These are phyloP conservation scores for Pyrenochaeta sp. DNA, from an alignment of 2,329 filamentous ascomycete species.

Conservation along the genomic window DNA sequence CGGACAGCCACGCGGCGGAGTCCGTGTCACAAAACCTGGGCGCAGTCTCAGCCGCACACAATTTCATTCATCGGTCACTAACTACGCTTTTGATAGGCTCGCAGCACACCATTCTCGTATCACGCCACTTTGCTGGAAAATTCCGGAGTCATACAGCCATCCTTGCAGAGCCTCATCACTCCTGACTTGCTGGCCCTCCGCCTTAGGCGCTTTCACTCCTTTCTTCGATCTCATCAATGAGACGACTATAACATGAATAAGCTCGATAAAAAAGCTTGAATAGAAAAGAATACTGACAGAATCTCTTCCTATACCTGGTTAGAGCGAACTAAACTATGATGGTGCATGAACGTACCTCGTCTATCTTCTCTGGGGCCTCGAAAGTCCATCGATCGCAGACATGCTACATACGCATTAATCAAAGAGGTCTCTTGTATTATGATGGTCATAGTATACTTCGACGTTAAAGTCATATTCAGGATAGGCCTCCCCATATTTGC, in stretches of 20 bases:
- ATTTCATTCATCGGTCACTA: background rate
- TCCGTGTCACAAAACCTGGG: background rate
- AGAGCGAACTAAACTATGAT: background rate
- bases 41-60: background rate
- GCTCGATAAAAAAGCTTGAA: background rate
- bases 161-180: background rate
- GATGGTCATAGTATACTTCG: background rate
- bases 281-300: background rate
- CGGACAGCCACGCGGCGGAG: background rate
- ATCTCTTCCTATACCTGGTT: background rate
- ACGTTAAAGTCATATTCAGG: constrained; percentile 5
- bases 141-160: background rate
- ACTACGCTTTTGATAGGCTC: background rate
- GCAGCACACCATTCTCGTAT: background rate
- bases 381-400: constrained; percentile 7
- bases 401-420: constrained; percentile 1
- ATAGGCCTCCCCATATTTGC: constrained; percentile 1
- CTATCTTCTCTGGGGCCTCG: constrained; percentile 4
- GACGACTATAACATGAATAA: background rate
- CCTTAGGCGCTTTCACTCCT: background rate
- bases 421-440: background rate
- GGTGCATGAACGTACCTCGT: background rate
- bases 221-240: background rate
- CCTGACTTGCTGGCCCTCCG: background rate
- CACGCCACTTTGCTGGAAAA: background rate